Evolutionary conservation across 75 land plant genomes (phyloP).

Genomic region (Sequoiadendron giganteum): DNA sequence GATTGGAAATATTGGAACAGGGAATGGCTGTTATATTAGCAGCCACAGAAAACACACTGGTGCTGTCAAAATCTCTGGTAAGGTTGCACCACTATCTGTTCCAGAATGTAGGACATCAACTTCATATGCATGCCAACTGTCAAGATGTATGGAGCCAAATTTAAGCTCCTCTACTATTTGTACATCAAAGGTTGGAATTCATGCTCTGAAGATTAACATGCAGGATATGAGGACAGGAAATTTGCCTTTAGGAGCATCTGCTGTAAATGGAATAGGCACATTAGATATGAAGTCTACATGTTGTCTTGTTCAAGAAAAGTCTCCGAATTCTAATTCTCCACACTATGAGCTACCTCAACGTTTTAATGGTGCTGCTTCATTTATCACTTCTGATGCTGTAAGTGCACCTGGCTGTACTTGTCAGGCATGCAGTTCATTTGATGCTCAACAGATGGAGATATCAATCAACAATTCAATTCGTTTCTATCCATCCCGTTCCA

Average conservation of each 20-base stretch:
- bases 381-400: conserved; percentile 3
- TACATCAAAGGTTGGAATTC: neutral
- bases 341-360: neutral
- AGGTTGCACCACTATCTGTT: neutral
- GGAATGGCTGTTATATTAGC: conserved; percentile 2
- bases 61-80: neutral
- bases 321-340: neutral
- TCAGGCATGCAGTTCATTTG: neutral
- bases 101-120: neutral
- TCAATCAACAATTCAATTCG: neutral
- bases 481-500: neutral
- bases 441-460: neutral
- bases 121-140: neutral
- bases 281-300: neutral
- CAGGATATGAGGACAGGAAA: neutral
- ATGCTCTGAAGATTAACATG: neutral
- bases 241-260: neutral
- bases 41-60: neutral
- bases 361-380: neutral
- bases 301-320: neutral
- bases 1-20: neutral
- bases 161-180: neutral
- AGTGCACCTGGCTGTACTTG: neutral
- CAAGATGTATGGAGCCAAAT: conserved; percentile 5
- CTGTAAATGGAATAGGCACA: conserved; percentile 3